Percentiles rank a stretch among this genome's conserved stretches.
Conservation (phyloP, 371 early-diverging fungal species). For the Lichtheimia corymbifera region DNA sequence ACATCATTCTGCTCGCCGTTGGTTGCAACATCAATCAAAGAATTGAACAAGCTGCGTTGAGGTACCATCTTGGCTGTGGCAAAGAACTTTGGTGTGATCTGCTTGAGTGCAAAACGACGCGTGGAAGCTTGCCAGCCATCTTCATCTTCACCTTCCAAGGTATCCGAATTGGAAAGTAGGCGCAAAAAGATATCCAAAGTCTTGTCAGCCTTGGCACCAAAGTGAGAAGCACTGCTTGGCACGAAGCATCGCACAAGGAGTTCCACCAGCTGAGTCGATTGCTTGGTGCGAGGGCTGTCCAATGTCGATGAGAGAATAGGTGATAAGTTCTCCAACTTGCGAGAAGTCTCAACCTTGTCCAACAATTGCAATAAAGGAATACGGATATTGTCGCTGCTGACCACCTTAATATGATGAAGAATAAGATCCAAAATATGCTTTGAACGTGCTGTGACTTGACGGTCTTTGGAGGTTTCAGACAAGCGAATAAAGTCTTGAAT, state of each 20-base stretch:
- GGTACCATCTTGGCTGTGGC: conserved; percentile 40
- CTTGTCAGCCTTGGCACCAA: conserved; percentile 54
- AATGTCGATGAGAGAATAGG: conserved; percentile 60
- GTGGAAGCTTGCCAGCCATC: conserved; percentile 60
- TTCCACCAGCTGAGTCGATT: conserved; percentile 46
- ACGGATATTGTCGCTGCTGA: conserved; percentile 46
- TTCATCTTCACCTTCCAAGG: conserved; percentile 44
- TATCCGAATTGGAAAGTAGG: conserved; percentile 40
- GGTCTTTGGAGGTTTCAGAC: conserved; percentile 26
- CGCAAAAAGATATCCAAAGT: conserved; percentile 51
- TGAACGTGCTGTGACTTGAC: conserved; percentile 30
- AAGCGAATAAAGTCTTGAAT: conserved; percentile 31
- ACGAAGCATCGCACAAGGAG: conserved; percentile 67
- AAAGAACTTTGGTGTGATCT: conserved; percentile 62
- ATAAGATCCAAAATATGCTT: conserved; percentile 60
- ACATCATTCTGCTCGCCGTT: conserved; percentile 64
- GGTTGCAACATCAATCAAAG: conserved; percentile 68
- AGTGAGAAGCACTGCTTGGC: conserved; percentile 46
- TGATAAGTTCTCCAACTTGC: conserved; percentile 64
- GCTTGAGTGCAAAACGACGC: conserved; percentile 58
- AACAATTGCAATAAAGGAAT: conserved; percentile 58
- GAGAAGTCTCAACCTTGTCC: conserved; percentile 53
- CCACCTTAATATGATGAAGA: conserved; percentile 66
- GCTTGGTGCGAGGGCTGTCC: conserved; percentile 25
- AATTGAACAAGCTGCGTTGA: conserved; percentile 56